Percentiles rank a stretch among this genome's conserved stretches.
phyloP scores from a whole-genome alignment of 192 early-diverging fungal species.

The Pilaira anomala region DNA sequence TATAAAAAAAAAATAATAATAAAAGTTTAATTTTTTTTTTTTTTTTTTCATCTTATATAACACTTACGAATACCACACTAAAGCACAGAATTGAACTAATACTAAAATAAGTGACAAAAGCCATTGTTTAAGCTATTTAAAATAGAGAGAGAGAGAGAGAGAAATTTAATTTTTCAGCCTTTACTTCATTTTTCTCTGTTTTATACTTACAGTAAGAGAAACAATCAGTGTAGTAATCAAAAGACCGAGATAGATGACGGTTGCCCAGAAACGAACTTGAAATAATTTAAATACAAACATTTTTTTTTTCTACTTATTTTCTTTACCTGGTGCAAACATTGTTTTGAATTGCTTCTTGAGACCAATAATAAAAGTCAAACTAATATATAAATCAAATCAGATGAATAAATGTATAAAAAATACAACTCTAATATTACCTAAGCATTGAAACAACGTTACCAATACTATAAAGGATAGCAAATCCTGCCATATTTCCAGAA shows the following conservation, averaged over 20 bases:
- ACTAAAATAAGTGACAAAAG: conserved; percentile 78
- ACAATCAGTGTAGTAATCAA: conserved; percentile 44
- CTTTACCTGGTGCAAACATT: conserved; percentile 63
- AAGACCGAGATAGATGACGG: conserved; percentile 34
- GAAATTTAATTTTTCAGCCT: neutral
- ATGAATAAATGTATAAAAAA: neutral
- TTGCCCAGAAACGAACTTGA: conserved; percentile 26
- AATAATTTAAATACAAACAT: neutral
- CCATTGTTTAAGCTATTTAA: conserved; percentile 42
- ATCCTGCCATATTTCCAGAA: conserved; percentile 60
- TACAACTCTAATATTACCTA: conserved; percentile 35
- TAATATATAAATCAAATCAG: too few species aligned
- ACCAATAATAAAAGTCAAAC: conserved; percentile 89
- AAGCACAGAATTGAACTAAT: conserved; percentile 84
- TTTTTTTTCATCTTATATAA: neutral
- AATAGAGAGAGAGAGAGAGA: neutral
- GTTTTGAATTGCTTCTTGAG: conserved; percentile 85
- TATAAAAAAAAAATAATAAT: conserved; percentile 25
- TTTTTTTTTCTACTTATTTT: neutral
- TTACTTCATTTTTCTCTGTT: neutral
- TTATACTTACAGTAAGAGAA: conserved; percentile 18
- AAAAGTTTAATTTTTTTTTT: neutral
- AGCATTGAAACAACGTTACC: conserved; percentile 87
- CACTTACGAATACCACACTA: conserved; percentile 78
- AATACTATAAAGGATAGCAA: conserved; percentile 88